Evolutionary conservation across 805 yeast genomes (phyloP).

Genomic region (Starmerella bacillaris): DNA sequence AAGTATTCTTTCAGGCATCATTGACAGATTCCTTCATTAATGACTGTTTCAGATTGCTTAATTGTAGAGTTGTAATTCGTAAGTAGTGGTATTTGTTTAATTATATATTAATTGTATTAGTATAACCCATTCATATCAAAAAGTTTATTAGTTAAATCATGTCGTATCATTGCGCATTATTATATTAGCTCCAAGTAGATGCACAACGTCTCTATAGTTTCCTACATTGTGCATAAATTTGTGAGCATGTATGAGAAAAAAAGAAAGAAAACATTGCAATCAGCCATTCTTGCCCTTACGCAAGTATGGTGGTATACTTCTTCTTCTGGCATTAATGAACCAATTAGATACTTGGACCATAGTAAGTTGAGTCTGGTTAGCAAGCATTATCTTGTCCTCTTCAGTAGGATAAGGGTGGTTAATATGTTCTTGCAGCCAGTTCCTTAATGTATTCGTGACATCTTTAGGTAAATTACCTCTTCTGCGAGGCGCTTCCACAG

Average conservation of each 20-base stretch:
- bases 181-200: no score
- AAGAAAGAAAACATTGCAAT: not conserved
- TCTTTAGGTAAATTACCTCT: constrained; percentile 66
- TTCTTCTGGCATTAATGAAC: constrained; percentile 74
- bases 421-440: constrained; percentile 58
- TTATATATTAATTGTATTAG: no score
- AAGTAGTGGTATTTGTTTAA: no score
- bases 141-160: no score
- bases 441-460: constrained; percentile 51
- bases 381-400: constrained; percentile 51
- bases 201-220: no score
- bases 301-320: constrained; percentile 34
- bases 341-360: constrained; percentile 70
- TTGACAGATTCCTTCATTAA: no score
- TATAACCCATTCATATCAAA: no score
- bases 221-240: no score
- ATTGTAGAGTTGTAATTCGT: no score
- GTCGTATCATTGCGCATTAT: no score
- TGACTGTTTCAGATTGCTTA: no score
- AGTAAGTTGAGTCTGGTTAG: constrained; percentile 57
- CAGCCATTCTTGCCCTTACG: constrained; percentile 10
- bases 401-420: constrained; percentile 75
- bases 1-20: no score
- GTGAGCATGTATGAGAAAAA: not conserved
- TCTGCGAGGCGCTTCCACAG: constrained; percentile 20